phyloP scores from a whole-genome alignment of 306 rosid species.

The Styphnolobium japonicum region DNA sequence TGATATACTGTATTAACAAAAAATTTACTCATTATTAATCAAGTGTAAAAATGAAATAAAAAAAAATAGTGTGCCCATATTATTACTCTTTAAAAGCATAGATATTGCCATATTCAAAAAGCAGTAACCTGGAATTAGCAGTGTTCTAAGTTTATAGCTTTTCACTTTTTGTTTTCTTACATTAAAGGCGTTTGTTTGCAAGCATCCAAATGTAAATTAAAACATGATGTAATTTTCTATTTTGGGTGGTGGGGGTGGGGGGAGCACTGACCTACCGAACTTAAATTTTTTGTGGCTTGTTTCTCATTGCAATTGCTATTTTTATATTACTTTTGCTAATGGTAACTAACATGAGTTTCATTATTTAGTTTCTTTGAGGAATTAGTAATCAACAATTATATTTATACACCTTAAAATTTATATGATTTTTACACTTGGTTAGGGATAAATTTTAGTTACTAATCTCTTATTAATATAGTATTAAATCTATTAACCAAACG shows the following conservation, averaged over 20 bases:
- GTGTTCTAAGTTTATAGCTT: constrained; percentile 12
- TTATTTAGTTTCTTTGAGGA: constrained; percentile 21
- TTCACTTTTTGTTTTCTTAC: constrained; percentile 22
- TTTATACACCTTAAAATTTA: no score
- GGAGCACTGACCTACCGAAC: constrained; percentile 40
- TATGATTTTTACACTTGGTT: no score
- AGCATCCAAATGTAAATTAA: constrained; percentile 42
- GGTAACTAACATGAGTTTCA: constrained; percentile 26
- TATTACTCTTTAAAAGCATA: constrained; percentile 42
- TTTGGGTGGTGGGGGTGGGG: no score
- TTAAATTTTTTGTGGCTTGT: constrained; percentile 32
- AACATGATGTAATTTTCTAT: constrained; percentile 22
- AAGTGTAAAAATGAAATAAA: no score
- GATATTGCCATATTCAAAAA: constrained; percentile 27
- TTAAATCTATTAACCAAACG: no score
- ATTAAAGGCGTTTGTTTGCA: constrained; percentile 39
- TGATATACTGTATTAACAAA: no score
- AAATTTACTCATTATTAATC: no score
- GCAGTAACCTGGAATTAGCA: constrained; percentile 22
- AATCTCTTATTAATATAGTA: no score
- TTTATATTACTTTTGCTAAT: constrained; percentile 24
- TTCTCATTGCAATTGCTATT: constrained; percentile 28
- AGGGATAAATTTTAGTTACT: no score
- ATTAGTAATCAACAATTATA: no score
- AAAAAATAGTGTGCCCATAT: no score